Conservation (phyloP, 306 rosid species). For the Pachyrhizus erosus region DNA sequence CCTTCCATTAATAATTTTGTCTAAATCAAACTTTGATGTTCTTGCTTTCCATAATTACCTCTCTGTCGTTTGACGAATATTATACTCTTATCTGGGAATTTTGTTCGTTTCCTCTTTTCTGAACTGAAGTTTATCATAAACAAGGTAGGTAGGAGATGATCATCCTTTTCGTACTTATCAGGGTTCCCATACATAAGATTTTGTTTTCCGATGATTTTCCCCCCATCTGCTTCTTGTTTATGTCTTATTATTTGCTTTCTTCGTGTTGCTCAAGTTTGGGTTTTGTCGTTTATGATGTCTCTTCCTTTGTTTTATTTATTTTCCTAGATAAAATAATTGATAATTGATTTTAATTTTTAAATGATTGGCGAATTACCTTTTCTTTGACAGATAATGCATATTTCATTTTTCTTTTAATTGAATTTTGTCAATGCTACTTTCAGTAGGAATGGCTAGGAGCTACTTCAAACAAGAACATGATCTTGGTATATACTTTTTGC, state of each 20-base stretch:
- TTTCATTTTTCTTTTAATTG: constrained; percentile 7
- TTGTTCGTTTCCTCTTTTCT: constrained; percentile 5
- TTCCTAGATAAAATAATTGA: not conserved
- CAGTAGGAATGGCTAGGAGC: constrained; percentile 77
- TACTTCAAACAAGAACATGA: constrained; percentile 92
- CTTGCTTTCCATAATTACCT: not conserved
- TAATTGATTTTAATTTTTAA: not conserved
- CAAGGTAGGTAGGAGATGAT: constrained; percentile 7
- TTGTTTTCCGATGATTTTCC: not conserved
- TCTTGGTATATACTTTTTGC: constrained; percentile 59
- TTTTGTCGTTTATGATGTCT: constrained; percentile 2
- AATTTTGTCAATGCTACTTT: constrained; percentile 44
- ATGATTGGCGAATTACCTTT: constrained; percentile 5
- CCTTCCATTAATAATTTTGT: not conserved
- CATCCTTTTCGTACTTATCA: constrained; percentile 9
- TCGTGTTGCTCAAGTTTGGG: constrained; percentile 12
- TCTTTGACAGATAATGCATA: not conserved
- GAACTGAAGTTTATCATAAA: not conserved
- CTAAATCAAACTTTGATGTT: not conserved
- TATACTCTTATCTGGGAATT: not conserved
- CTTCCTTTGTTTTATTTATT: not conserved
- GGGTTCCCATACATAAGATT: not conserved
- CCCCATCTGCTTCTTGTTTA: not conserved
- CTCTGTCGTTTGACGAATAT: not conserved
- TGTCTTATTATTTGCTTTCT: not conserved